Conservation (phyloP, 2,329 filamentous ascomycete species). For the Apiospora marii region DNA sequence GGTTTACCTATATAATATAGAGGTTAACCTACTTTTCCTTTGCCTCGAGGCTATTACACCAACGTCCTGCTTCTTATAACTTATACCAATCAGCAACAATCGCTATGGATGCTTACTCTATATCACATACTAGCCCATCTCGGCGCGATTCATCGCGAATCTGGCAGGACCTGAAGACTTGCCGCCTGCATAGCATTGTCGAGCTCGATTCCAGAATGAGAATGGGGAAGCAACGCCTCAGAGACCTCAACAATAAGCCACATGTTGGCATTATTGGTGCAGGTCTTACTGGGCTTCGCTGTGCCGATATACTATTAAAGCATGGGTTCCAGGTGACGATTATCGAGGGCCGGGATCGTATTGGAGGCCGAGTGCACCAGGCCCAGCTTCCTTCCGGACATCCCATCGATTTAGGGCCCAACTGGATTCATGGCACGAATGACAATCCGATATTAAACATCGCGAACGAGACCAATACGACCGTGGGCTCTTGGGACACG, state of each 20-base stretch:
- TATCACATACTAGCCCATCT: slow-evolving; percentile 55
- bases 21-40: neutral
- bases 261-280: slow-evolving; percentile 75
- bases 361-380: slow-evolving; percentile 71
- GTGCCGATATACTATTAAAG: slow-evolving; percentile 71
- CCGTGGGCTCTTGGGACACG: slow-evolving; percentile 56
- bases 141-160: slow-evolving; percentile 55
- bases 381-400: slow-evolving; percentile 53
- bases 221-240: slow-evolving; percentile 39
- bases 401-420: slow-evolving; percentile 71
- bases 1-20: neutral
- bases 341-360: slow-evolving; percentile 70
- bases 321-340: slow-evolving; percentile 73
- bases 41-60: neutral
- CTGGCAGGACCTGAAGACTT: slow-evolving; percentile 57
- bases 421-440: slow-evolving; percentile 80
- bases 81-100: neutral
- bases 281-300: slow-evolving; percentile 74
- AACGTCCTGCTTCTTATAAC: neutral
- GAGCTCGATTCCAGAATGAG: slow-evolving; percentile 42
- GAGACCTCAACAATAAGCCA: slow-evolving; percentile 46
- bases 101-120: slow-evolving; percentile 60
- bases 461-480: slow-evolving; percentile 66
- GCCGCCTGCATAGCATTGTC: slow-evolving; percentile 47
- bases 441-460: slow-evolving; percentile 75